Conservation (phyloP, 2,329 filamentous ascomycete species). For the Venturia oleaginea region DNA sequence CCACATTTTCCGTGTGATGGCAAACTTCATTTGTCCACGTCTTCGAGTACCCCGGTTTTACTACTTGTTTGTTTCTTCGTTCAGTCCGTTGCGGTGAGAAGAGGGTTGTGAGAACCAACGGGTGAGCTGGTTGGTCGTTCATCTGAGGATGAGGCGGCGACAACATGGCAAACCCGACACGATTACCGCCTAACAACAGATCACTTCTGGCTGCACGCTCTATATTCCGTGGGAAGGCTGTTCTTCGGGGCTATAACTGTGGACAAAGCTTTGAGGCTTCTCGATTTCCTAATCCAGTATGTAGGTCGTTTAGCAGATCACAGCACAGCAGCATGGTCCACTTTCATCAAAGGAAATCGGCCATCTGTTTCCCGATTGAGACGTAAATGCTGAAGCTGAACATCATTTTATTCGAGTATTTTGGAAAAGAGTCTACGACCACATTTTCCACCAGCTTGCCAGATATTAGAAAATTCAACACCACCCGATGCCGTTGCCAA, state of each 20-base stretch:
- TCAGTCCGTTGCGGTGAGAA: not conserved
- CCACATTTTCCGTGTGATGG: not conserved
- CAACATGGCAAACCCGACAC: not conserved
- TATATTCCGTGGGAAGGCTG: too few species aligned
- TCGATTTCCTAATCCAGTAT: too few species aligned
- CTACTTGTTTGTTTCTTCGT: not conserved
- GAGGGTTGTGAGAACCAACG: not conserved
- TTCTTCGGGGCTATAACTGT: too few species aligned
- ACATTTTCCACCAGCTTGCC: not conserved
- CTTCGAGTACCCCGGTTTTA: not conserved
- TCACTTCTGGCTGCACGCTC: too few species aligned
- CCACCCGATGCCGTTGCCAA: not conserved
- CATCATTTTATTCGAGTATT: slow-evolving; percentile 6
- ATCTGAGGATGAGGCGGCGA: not conserved
- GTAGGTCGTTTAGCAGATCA: too few species aligned
- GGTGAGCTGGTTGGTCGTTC: not conserved
- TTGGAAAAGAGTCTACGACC: slow-evolving; percentile 7
- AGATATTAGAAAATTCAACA: not conserved
- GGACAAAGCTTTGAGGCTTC: too few species aligned
- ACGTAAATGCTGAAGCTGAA: not conserved
- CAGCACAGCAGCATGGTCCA: too few species aligned
- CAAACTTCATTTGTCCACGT: not conserved
- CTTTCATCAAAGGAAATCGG: too few species aligned
- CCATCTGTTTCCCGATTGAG: too few species aligned
- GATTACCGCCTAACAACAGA: too few species aligned